A percentile compares a stretch with the other conserved stretches of the same genome.
Evolutionary conservation across 371 early-diverging fungal genomes (phyloP).

Genomic region (Enterocytospora artemiae): DNA sequence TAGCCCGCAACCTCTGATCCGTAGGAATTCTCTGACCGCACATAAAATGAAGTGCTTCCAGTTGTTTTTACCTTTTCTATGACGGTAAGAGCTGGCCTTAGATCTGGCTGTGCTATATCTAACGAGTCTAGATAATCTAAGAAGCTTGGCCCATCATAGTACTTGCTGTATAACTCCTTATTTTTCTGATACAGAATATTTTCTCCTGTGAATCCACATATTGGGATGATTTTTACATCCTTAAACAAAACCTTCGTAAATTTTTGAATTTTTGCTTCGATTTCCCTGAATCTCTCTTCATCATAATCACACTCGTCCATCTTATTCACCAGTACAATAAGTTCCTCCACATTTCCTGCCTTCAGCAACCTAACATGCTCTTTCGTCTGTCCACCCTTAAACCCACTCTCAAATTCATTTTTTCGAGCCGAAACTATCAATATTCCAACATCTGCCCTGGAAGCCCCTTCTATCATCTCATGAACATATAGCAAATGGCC

Average conservation of each 20-base stretch:
- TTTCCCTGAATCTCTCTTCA: slow-evolving; percentile 48
- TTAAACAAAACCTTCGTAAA: slow-evolving; percentile 39
- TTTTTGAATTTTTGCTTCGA: slow-evolving; percentile 27
- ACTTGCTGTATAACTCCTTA: no score
- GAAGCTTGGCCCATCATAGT: slow-evolving; percentile 55
- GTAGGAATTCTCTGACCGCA: slow-evolving; percentile 45
- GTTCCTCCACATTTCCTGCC: slow-evolving; percentile 38
- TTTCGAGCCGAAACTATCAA: slow-evolving; percentile 81
- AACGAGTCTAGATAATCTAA: slow-evolving; percentile 48
- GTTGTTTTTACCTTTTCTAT: slow-evolving; percentile 48
- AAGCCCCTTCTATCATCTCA: slow-evolving; percentile 92
- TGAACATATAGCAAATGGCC: slow-evolving; percentile 97
- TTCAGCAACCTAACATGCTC: slow-evolving; percentile 90
- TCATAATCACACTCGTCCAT: slow-evolving; percentile 56
- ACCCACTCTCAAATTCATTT: slow-evolving; percentile 96
- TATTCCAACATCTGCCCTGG: slow-evolving; percentile 72
- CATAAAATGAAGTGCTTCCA: slow-evolving; percentile 28
- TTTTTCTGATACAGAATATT: slow-evolving; percentile 36
- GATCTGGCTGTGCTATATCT: slow-evolving; percentile 19
- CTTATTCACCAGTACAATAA: slow-evolving; percentile 57
- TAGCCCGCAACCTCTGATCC: no score
- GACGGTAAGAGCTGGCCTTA: slow-evolving; percentile 24
- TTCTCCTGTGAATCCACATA: slow-evolving; percentile 54
- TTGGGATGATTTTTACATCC: slow-evolving; percentile 49
- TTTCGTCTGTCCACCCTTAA: slow-evolving; percentile 93